Percentiles rank a stretch among this genome's conserved stretches.
Evolutionary conservation across 345 rosid species (phyloP).

Genomic region (Pugionium dolabratum): DNA sequence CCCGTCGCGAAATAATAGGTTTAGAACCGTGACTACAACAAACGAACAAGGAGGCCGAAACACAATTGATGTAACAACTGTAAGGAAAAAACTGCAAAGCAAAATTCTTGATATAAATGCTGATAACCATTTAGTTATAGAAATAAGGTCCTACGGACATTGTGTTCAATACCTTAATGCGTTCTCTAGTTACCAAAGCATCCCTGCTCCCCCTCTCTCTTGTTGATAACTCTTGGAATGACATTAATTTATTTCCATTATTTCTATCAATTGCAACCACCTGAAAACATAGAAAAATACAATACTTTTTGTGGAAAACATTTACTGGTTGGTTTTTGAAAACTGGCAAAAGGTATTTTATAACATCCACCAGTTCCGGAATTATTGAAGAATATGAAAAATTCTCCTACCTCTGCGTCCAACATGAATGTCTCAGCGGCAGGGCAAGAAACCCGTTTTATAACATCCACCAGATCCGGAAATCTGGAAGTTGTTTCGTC

Average conservation of each 20-base stretch:
- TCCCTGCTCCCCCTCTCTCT: slow-evolving; percentile 87
- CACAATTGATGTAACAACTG: background rate
- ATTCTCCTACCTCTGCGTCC: slow-evolving; percentile 75
- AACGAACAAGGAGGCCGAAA: background rate
- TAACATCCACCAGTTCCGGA: too few relatives aligned
- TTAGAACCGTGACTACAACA: slow-evolving; percentile 3
- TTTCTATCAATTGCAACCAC: slow-evolving; percentile 85
- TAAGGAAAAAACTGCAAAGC: background rate
- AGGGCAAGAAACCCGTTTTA: slow-evolving; percentile 59
- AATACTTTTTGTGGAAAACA: too few relatives aligned
- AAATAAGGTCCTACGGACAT: background rate
- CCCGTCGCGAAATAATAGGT: background rate
- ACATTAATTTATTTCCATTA: slow-evolving; percentile 74
- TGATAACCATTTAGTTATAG: background rate
- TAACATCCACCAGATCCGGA: slow-evolving; percentile 69
- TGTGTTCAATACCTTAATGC: slow-evolving; percentile 59
- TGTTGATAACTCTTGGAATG: slow-evolving; percentile 89
- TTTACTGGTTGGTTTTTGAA: background rate
- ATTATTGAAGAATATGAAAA: background rate
- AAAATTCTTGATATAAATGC: background rate
- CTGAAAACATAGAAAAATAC: slow-evolving; percentile 41
- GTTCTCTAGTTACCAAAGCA: slow-evolving; percentile 51
- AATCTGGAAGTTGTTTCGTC: slow-evolving; percentile 79
- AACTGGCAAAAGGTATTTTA: background rate
- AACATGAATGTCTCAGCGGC: slow-evolving; percentile 63